These are phyloP conservation scores for Chlorella variabilis DNA, from an alignment of 163 green algal genomes.

Conservation along the genomic window DNA sequence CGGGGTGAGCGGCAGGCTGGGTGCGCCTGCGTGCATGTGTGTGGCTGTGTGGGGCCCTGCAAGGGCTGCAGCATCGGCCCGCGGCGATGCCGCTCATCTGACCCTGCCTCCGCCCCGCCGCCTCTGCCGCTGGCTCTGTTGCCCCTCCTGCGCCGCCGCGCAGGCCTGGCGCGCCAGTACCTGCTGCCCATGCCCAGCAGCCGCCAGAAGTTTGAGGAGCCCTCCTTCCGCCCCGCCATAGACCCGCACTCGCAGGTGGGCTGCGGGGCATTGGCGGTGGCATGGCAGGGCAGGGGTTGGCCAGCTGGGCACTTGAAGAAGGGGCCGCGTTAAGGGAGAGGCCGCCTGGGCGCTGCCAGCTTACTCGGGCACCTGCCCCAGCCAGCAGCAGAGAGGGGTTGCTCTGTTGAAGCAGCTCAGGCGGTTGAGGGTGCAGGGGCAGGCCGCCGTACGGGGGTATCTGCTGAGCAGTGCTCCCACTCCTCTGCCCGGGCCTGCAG, in stretches of 20 bases:
- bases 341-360: too few species aligned
- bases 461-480: too few species aligned
- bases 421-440: too few species aligned
- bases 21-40: neutral
- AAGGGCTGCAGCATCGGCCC: too few species aligned
- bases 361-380: too few species aligned
- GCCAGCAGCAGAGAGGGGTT: too few species aligned
- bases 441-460: too few species aligned
- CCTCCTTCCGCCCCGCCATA: slow-evolving; percentile 47
- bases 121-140: neutral
- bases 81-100: neutral
- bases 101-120: neutral
- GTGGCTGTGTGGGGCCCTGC: neutral
- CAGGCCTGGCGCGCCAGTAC: slow-evolving; percentile 41
- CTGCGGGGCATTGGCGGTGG: neutral
- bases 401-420: too few species aligned
- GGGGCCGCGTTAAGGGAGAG: too few species aligned
- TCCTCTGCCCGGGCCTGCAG: too few species aligned
- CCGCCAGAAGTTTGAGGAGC: slow-evolving; percentile 52
- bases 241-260: slow-evolving; percentile 37
- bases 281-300: neutral
- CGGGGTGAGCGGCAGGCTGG: neutral
- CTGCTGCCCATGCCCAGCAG: slow-evolving; percentile 46
- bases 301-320: too few species aligned
- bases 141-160: neutral